Evolutionary conservation across 2,329 filamentous ascomycete genomes (phyloP).

Genomic region (Curvularia sp.): DNA sequence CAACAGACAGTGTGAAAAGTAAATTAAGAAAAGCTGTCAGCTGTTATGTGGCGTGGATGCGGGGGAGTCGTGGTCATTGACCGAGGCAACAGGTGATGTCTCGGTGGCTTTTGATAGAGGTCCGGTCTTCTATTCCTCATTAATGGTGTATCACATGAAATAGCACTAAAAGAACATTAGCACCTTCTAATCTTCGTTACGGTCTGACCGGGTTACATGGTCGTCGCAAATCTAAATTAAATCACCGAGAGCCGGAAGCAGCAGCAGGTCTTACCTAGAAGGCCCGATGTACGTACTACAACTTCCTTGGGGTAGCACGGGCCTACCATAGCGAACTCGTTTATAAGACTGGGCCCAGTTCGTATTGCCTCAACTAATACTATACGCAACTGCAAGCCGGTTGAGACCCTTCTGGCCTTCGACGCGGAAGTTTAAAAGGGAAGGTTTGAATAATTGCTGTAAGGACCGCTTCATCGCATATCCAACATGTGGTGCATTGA

Average conservation of each 20-base stretch:
- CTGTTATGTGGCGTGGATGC: not conserved
- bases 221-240: not conserved
- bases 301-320: not conserved
- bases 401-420: no score
- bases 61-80: not conserved
- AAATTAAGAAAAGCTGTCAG: not conserved
- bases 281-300: not conserved
- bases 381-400: not conserved
- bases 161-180: not conserved
- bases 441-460: no score
- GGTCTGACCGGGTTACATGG: not conserved
- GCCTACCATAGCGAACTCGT: not conserved
- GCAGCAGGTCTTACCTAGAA: not conserved
- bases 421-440: no score
- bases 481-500: no score
- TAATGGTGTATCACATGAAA: not conserved
- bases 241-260: not conserved
- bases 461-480: no score
- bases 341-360: not conserved
- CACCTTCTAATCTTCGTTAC: not conserved
- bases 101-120: not conserved
- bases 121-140: not conserved
- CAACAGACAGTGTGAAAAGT: not conserved
- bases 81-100: not conserved
- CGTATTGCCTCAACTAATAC: not conserved